Base-by-base conservation (phyloP, 2,329 filamentous ascomycete genomes). In the Fusarium metavorans region DNA sequence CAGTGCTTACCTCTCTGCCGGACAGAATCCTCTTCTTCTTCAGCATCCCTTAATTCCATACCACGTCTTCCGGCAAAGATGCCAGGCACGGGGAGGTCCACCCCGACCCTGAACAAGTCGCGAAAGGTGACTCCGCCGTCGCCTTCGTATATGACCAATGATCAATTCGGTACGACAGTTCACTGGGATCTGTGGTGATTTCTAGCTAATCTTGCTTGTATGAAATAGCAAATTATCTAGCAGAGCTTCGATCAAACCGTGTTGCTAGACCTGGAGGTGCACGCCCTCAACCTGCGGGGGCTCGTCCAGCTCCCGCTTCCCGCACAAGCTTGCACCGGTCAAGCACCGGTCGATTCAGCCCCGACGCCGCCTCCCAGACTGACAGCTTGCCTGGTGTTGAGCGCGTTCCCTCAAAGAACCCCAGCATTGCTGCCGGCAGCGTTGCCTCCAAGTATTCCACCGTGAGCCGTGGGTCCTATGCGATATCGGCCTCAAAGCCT, bases 231-330 rank as follows among this genome's bases (percentile, higher is more conserved):
- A 87, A 87, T 70, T 95, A 95, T 81, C 88, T 95, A 39, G 87
- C 92, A 76, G 90, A 92, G 75, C 88, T 96, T 39, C 92, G 94
- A 76, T 90, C 88, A 76, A 93, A 89, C 82, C 91, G 92, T 61
- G 86, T 91, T 66, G 86, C 88, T 39, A 89, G 93, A 66, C 93
- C 93, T 10, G 92, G 90, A 66, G 93, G 93, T 71, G 92, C 93
- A 59, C 88, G 93, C 74, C 93, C 93, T 69, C 88, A 88, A 64
- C 88, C 89, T 25, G 79, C 83, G 39, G 78, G 68, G 74, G 83
- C 66, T 75, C 81, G 80, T 62, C 77, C 74, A 76, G 77, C 74
- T 77, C 83, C 79, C 20, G 75, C 67, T 43, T 71, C 64, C 39
- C 73, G 73, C 30, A 74, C 73, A 64, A 81, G 73, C 60, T 58